phyloP scores from a whole-genome alignment of 2,329 filamentous ascomycete species.

The Alternaria sp. region DNA sequence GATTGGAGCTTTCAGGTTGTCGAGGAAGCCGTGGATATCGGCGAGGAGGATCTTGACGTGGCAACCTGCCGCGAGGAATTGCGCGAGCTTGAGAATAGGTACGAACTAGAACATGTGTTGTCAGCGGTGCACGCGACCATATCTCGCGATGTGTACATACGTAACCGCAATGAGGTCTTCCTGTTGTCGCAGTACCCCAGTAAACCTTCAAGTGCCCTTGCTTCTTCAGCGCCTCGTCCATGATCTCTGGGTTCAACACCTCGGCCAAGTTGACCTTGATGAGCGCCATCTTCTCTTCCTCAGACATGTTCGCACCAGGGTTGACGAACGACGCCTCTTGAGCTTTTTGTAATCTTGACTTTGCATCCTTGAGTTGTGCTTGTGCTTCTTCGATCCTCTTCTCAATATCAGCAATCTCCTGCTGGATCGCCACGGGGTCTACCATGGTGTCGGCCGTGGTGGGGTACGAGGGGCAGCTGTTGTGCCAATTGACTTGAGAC shows the following conservation, averaged over 20 bases:
- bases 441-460: constrained; percentile 46
- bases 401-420: constrained; percentile 45
- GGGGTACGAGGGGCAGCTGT: constrained; percentile 37
- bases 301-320: constrained; percentile 51
- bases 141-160: constrained; percentile 26
- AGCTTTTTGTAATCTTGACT: constrained; percentile 37
- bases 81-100: constrained; percentile 86
- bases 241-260: constrained; percentile 83
- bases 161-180: constrained; percentile 89
- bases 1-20: constrained; percentile 85
- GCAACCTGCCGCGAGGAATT: constrained; percentile 85
- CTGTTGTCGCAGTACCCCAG: constrained; percentile 88
- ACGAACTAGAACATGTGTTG: constrained; percentile 65
- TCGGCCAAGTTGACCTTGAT: constrained; percentile 85
- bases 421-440: constrained; percentile 41
- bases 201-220: constrained; percentile 77
- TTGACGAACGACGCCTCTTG: constrained; percentile 29
- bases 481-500: constrained; percentile 19
- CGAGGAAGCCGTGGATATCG: constrained; percentile 74
- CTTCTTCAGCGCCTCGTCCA: constrained; percentile 75
- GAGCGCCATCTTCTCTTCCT: constrained; percentile 72
- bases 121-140: constrained; percentile 18
- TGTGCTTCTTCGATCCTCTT: constrained; percentile 45
- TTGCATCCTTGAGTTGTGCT: constrained; percentile 42
- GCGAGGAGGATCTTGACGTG: constrained; percentile 80